A percentile compares a stretch with the other conserved stretches of the same genome.
phyloP scores from a whole-genome alignment of 2,329 filamentous ascomycete genomes.

The Zymoseptoria ardabiliae region DNA sequence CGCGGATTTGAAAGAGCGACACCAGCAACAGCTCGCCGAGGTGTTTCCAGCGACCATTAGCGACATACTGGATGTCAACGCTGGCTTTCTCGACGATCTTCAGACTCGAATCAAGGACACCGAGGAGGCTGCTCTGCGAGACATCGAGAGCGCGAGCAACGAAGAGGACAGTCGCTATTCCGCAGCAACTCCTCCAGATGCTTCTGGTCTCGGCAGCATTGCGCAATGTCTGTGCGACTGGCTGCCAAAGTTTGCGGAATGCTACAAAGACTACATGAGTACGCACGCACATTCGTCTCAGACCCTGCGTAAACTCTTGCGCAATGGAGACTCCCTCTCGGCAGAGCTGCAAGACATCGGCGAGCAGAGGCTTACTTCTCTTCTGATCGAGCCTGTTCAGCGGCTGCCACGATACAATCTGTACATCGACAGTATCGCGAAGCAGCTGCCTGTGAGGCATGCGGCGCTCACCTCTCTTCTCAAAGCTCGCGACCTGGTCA shows the following conservation, averaged over 20 bases:
- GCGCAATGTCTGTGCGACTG: constrained; percentile 78
- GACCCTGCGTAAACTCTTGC: constrained; percentile 69
- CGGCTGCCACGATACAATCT: constrained; percentile 88
- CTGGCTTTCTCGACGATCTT: constrained; percentile 69
- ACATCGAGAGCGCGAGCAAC: constrained; percentile 56
- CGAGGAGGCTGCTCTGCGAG: constrained; percentile 68
- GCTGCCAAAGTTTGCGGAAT: constrained; percentile 86
- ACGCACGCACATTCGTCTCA: constrained; percentile 82
- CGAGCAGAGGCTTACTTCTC: constrained; percentile 82
- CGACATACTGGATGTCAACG: constrained; percentile 73
- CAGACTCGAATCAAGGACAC: constrained; percentile 72
- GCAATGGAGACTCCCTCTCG: constrained; percentile 69
- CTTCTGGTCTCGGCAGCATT: constrained; percentile 61
- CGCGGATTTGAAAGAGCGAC: constrained; percentile 57
- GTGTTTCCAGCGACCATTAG: constrained; percentile 76
- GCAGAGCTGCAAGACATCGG: constrained; percentile 73
- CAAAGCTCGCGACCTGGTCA: constrained; percentile 85
- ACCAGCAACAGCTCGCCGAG: constrained; percentile 54
- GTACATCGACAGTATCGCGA: constrained; percentile 90
- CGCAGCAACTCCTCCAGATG: not conserved
- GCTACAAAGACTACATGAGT: constrained; percentile 88
- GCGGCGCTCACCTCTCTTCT: constrained; percentile 76
- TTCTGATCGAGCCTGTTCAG: constrained; percentile 94
- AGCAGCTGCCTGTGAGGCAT: constrained; percentile 76
- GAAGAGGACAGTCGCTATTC: constrained; percentile 9